These are phyloP conservation scores for Sporothrix globosa DNA, from an alignment of 2,329 filamentous ascomycete genomes.

Conservation along the genomic window DNA sequence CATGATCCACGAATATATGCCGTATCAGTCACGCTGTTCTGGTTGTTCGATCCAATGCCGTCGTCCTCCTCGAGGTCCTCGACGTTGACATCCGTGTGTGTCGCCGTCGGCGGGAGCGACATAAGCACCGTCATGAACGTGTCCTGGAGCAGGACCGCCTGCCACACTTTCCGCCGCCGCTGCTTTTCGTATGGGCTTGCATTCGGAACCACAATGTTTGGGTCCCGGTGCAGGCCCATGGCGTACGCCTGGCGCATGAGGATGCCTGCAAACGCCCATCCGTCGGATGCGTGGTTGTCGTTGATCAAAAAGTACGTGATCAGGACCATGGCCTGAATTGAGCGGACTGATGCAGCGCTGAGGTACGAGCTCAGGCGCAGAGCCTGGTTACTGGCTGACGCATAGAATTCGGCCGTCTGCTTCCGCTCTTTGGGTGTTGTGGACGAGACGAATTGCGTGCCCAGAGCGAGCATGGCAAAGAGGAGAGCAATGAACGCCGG, in stretches of 20 bases:
- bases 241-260: constrained; percentile 77
- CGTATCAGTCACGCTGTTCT: constrained; percentile 66
- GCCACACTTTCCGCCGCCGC: constrained; percentile 78
- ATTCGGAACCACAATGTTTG: constrained; percentile 70
- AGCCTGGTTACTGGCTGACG: constrained; percentile 77
- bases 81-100: constrained; percentile 77
- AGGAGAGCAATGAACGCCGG: constrained; percentile 71
- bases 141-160: constrained; percentile 78
- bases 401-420: constrained; percentile 79
- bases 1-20: constrained; percentile 76
- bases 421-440: constrained; percentile 65
- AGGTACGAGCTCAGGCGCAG: constrained; percentile 75
- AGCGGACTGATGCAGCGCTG: constrained; percentile 71
- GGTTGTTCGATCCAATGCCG: constrained; percentile 50
- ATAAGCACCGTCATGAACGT: constrained; percentile 79
- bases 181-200: constrained; percentile 74
- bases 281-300: constrained; percentile 80
- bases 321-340: constrained; percentile 80
- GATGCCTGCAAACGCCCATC: constrained; percentile 80
- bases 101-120: constrained; percentile 75
- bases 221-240: constrained; percentile 78
- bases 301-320: constrained; percentile 84
- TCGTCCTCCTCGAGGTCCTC: constrained; percentile 71
- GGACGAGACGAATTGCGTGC: constrained; percentile 73
- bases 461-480: constrained; percentile 76